A percentile compares a stretch with the other conserved stretches of the same genome.
phyloP scores from a whole-genome alignment of 164 flowering plant species.

The Annona cherimola region DNA sequence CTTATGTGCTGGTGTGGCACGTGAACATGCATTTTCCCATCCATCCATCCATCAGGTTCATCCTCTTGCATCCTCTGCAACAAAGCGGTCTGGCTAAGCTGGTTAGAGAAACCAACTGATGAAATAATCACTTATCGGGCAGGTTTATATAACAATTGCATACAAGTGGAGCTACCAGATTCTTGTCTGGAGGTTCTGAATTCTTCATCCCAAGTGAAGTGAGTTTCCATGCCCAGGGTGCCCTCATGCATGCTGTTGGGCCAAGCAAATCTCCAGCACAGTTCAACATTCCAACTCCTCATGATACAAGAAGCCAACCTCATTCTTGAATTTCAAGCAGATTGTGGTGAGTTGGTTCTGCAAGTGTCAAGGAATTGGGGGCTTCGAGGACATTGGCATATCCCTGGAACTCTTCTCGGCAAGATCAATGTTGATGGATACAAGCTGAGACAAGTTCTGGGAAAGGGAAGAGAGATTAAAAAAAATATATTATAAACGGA shows the following conservation, averaged over 20 bases:
- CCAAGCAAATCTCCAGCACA: no score
- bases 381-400: conserved; percentile 38
- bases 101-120: not conserved
- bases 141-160: not conserved
- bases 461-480: conserved; percentile 1
- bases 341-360: not conserved
- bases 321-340: not conserved
- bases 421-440: conserved; percentile 89
- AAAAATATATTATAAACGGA: not conserved
- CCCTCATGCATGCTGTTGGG: not conserved
- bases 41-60: not conserved
- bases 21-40: not conserved
- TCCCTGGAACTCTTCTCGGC: conserved; percentile 54
- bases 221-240: not conserved
- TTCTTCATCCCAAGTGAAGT: not conserved
- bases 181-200: not conserved
- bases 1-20: not conserved
- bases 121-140: not conserved
- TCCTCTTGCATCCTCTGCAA: not conserved
- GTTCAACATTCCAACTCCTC: not conserved
- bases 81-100: not conserved
- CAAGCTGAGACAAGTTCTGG: conserved; percentile 97
- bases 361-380: conserved; percentile 28
- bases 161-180: not conserved
- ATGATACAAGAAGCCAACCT: not conserved